Conservation (phyloP, 78 protist species). For the slime mould (Dictyostelium discoideum) region DNA sequence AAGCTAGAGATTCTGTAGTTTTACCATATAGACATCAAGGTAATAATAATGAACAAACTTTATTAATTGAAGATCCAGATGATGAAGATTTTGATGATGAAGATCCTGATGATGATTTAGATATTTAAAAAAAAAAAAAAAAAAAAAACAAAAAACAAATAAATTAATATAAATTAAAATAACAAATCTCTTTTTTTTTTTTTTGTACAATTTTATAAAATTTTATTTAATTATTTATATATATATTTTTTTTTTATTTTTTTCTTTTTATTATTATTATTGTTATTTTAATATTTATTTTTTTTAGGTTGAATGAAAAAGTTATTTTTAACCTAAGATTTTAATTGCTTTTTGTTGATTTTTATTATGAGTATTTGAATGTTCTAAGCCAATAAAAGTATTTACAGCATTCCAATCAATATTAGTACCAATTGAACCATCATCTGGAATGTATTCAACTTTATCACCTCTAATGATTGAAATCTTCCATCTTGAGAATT, state of each 20-base stretch:
- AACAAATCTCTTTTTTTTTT: neutral
- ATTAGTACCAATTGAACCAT: neutral
- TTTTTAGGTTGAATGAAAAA: neutral
- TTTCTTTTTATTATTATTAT: neutral
- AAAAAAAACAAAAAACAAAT: neutral
- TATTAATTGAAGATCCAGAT: slow-evolving; percentile 57
- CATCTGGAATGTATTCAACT: slow-evolving; percentile 21
- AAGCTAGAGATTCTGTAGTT: slow-evolving; percentile 66
- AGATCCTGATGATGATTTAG: slow-evolving; percentile 58
- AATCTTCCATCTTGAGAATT: slow-evolving; percentile 66
- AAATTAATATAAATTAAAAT: neutral
- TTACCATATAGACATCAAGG: slow-evolving; percentile 77
- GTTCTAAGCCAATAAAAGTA: slow-evolving; percentile 20
- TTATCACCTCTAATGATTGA: slow-evolving; percentile 58
- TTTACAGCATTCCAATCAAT: slow-evolving; percentile 4
- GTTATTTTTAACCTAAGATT: slow-evolving; percentile 23
- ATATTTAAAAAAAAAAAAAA: neutral
- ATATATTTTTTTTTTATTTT: neutral
- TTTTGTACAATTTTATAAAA: too few relatives aligned
- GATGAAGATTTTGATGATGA: slow-evolving; percentile 49
- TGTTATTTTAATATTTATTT: neutral
- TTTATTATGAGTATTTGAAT: neutral
- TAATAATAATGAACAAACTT: slow-evolving; percentile 15
- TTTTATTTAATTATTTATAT: neutral
- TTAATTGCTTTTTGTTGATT: slow-evolving; percentile 45